phyloP scores from a whole-genome alignment of 1,284 basidiomycete genomes.

The Rugosomyces carneus region DNA sequence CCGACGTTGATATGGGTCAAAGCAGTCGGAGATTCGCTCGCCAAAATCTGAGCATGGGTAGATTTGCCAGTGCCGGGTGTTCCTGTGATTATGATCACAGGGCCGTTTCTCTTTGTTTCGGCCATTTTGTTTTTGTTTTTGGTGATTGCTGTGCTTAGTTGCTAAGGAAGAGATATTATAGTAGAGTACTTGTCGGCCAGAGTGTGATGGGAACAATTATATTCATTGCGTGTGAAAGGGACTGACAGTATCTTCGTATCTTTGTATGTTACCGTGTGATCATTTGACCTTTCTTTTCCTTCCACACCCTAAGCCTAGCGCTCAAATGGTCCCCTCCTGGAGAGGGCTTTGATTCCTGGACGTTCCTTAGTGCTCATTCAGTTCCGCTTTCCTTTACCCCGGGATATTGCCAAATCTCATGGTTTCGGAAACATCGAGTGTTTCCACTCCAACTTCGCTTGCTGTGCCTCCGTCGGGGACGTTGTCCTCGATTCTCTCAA shows the following conservation, averaged over 20 bases:
- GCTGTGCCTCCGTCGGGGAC: constrained; percentile 13
- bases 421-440: constrained; percentile 19
- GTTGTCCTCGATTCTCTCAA: constrained; percentile 6
- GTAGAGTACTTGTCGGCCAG: no score
- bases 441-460: constrained; percentile 14
- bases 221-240: no score
- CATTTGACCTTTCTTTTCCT: constrained; percentile 7
- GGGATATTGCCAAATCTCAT: constrained; percentile 7
- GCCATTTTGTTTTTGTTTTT: constrained; percentile 10
- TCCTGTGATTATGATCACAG: constrained; percentile 91
- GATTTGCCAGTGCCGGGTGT: constrained; percentile 88
- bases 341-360: constrained; percentile 21
- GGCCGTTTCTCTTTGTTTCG: constrained; percentile 29
- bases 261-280: constrained; percentile 15
- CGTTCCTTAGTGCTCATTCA: constrained; percentile 1
- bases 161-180: no score
- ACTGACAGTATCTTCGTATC: no score
- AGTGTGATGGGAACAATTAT: no score
- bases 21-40: constrained; percentile 58
- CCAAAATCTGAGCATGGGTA: constrained; percentile 81
- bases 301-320: constrained; percentile 10
- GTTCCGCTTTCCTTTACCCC: constrained; percentile 4
- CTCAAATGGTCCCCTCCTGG: constrained; percentile 24
- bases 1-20: constrained; percentile 86
- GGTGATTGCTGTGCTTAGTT: no score